Evolutionary conservation across 257 asterid genomes (phyloP).

Genomic region (Solanum piurae): DNA sequence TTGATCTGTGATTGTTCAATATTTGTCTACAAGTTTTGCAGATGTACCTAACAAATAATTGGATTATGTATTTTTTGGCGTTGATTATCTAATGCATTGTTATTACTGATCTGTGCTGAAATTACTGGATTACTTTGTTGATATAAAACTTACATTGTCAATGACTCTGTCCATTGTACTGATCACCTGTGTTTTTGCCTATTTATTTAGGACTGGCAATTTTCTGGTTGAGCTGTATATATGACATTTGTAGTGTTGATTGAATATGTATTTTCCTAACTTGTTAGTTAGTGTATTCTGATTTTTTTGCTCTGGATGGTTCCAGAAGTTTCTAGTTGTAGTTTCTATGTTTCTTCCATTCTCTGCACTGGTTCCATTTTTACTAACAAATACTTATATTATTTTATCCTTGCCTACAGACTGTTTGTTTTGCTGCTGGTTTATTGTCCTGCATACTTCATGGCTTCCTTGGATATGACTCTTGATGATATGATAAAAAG

Average conservation of each 20-base stretch:
- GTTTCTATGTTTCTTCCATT: background rate
- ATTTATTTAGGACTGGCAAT: background rate
- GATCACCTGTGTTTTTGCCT: background rate
- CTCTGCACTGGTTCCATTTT: background rate
- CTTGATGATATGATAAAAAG: constrained; percentile 81
- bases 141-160: background rate
- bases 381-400: background rate
- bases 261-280: background rate
- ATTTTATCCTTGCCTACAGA: constrained; percentile 7
- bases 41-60: background rate
- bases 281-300: background rate
- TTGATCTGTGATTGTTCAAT: background rate
- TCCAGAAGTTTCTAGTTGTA: background rate
- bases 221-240: background rate
- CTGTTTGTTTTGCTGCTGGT: background rate
- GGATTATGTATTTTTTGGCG: background rate
- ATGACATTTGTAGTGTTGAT: background rate
- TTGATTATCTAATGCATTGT: background rate
- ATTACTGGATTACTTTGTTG: background rate
- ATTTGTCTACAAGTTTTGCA: background rate
- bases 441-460: constrained; percentile 7
- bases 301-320: background rate
- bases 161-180: background rate
- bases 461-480: constrained; percentile 81
- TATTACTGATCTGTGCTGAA: background rate